Base-by-base conservation (phyloP, 257 asterid species). In the Nicotiana attenuata region DNA sequence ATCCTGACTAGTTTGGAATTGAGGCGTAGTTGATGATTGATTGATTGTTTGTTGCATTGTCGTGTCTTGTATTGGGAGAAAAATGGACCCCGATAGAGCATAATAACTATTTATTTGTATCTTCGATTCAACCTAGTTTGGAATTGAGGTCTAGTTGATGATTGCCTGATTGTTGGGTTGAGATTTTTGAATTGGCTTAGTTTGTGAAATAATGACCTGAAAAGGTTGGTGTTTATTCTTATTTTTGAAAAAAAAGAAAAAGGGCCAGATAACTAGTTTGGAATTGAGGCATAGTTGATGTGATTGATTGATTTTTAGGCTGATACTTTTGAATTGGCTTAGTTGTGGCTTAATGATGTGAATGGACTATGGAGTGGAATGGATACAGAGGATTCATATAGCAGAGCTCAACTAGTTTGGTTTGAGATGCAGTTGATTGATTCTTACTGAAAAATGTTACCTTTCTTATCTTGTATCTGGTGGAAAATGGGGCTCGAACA, bases 21-120 rank as follows among this genome's bases (percentile, higher is more conserved):
- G 47, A 38, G 47, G 50, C 13, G 1, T 41, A 9, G 13, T 41
- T 41, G 97, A 94, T 3, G 99, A 94, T 7, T 8, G 7, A 14
- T 47, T 41, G 50, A 41, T 9, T 41, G 57, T 9, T 41, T 41
- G 50, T 41, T 41, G 0, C 50, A 41, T 82, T 26, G 6, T 15
- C 57, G 0, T 52, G 16, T 52, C 6, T 52, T 41, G 50, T 41
- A 41, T 41, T 41, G 50, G 50, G 50, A 41, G 50, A 41, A 38
- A 1, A 41, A 41, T 41, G 50, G 50, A 9, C 50, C 50, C 11
- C 50, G 9, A 41, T 41, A 41, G 13, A 41, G 50, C 3, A 41
- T 0, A 41, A 41, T 41, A 41, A 8, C 9, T 41, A 41, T 11
- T 0, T 0, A 41, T 41, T 41, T 41, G 3, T 9, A 9, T 41